These are phyloP conservation scores for Pestalotiopsis sp. DNA, from an alignment of 2,329 filamentous ascomycete species.

Conservation along the genomic window DNA sequence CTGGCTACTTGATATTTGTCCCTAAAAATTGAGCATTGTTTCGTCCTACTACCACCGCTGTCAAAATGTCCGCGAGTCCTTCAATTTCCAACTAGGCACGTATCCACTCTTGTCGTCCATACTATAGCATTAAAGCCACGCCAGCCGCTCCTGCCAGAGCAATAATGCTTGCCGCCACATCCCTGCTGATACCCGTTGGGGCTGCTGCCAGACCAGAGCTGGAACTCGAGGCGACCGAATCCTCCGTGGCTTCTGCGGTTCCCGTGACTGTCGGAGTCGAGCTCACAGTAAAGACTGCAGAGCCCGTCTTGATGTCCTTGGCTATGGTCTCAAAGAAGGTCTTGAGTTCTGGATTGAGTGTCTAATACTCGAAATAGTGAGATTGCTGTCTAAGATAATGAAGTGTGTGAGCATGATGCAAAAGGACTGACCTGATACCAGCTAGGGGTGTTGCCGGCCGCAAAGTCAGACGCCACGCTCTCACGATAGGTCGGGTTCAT, in stretches of 20 bases:
- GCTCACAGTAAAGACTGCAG: conserved; percentile 8
- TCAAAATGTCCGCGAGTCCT: too few relatives aligned
- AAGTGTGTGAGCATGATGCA: neutral
- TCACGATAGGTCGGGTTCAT: conserved; percentile 10
- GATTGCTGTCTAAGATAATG: neutral
- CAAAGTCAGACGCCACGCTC: conserved; percentile 13
- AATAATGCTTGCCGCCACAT: neutral
- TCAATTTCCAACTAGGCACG: too few relatives aligned
- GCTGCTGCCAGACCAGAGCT: conserved; percentile 1
- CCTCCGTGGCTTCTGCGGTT: neutral
- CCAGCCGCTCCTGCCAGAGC: neutral
- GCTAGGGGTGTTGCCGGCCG: conserved; percentile 7
- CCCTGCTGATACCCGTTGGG: neutral
- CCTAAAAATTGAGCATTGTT: too few relatives aligned
- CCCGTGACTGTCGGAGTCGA: neutral
- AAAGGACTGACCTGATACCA: conserved; percentile 10
- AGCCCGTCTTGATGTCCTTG: conserved; percentile 8
- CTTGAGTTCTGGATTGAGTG: conserved; percentile 9
- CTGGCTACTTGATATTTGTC: neutral
- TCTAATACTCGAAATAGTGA: neutral
- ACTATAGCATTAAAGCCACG: neutral
- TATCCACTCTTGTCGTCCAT: too few relatives aligned
- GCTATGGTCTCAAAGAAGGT: conserved; percentile 12
- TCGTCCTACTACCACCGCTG: too few relatives aligned
- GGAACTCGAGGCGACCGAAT: neutral